Conservation (phyloP, 345 rosid species). For the Syzygium oleosum region DNA sequence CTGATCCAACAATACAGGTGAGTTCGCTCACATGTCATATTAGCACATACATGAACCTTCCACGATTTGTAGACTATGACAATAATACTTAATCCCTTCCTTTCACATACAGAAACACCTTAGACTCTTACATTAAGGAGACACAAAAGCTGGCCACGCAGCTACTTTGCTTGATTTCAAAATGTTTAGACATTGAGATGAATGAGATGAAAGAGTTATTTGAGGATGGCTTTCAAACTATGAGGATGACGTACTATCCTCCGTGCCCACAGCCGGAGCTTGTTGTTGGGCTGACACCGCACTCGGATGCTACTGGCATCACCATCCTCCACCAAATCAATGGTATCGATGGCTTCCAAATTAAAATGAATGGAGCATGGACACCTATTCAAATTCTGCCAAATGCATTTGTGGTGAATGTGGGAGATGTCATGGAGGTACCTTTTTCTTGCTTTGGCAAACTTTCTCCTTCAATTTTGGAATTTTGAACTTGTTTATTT, state of each 20-base stretch:
- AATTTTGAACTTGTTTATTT: neutral
- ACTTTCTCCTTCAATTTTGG: neutral
- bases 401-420: conserved; percentile 9
- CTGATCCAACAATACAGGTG: neutral
- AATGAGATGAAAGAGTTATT: conserved; percentile 18
- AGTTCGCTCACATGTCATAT: neutral
- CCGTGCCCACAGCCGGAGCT: conserved; percentile 11
- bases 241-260: conserved; percentile 20
- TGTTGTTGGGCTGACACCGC: conserved; percentile 14
- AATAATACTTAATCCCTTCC: neutral
- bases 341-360: conserved; percentile 9
- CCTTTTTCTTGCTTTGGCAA: neutral
- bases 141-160: conserved; percentile 11
- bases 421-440: conserved; percentile 18
- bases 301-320: conserved; percentile 6
- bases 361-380: conserved; percentile 15
- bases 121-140: conserved; percentile 21
- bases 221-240: conserved; percentile 21
- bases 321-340: conserved; percentile 17
- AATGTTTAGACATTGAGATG: conserved; percentile 4
- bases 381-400: neutral
- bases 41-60: neutral
- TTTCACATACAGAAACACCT: conserved; percentile 10
- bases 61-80: neutral
- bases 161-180: conserved; percentile 11